Conservation (phyloP, 2,329 filamentous ascomycete genomes). For the Ascochyta rabiei region DNA sequence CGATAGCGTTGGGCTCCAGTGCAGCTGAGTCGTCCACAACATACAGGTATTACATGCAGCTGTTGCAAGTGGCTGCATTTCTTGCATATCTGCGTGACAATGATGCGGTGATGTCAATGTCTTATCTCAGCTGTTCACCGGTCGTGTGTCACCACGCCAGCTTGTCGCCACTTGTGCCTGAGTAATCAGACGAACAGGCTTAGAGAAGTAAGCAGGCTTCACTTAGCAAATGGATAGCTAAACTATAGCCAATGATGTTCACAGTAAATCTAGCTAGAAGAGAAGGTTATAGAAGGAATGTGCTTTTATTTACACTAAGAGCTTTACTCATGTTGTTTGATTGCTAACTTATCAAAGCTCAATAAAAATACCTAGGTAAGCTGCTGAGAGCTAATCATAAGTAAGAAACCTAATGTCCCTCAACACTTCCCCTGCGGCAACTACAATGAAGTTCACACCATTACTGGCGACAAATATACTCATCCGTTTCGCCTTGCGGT, state of each 20-base stretch:
- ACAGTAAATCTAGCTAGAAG: background rate
- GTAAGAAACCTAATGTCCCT: too few species aligned
- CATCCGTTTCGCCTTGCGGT: too few species aligned
- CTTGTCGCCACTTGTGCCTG: slow-evolving; percentile 3
- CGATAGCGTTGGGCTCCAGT: background rate
- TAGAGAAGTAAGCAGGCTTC: background rate
- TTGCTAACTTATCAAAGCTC: too few species aligned
- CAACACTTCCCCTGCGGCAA: too few species aligned
- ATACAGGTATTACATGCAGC: slow-evolving; percentile 9
- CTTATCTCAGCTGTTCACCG: slow-evolving; percentile 24
- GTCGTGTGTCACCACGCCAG: slow-evolving; percentile 19
- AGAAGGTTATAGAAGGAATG: too few species aligned
- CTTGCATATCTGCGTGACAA: background rate
- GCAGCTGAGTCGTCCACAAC: background rate
- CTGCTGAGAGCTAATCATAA: too few species aligned
- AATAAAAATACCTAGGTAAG: too few species aligned
- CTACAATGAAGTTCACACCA: too few species aligned
- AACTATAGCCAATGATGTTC: background rate
- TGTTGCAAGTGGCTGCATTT: background rate
- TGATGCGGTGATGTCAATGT: slow-evolving; percentile 5
- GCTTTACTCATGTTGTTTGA: too few species aligned
- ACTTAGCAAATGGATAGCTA: background rate
- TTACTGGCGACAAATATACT: too few species aligned
- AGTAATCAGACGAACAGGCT: background rate
- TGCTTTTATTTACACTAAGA: too few species aligned